These are phyloP conservation scores for Colletotrichum paranaense DNA, from an alignment of 2,329 filamentous ascomycete genomes.

Conservation along the genomic window DNA sequence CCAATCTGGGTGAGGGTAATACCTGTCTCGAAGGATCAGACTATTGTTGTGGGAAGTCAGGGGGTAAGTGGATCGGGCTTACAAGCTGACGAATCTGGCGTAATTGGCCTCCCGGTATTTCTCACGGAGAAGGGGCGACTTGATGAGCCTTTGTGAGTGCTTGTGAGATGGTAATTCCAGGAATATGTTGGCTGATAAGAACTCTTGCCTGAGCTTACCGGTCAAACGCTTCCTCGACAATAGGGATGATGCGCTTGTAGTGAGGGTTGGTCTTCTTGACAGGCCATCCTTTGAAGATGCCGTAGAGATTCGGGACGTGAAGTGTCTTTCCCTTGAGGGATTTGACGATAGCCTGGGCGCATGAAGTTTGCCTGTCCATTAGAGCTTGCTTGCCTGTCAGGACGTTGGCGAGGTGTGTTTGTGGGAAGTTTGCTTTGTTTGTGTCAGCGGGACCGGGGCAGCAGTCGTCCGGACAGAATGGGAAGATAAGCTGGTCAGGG, in stretches of 20 bases:
- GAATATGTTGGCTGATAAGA: too few species aligned
- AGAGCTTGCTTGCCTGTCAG: neutral
- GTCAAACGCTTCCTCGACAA: conserved; percentile 36
- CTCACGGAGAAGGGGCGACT: conserved; percentile 1
- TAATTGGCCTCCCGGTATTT: conserved; percentile 26
- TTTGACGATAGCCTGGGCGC: conserved; percentile 31
- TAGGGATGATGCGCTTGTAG: conserved; percentile 36
- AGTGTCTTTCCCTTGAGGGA: conserved; percentile 43
- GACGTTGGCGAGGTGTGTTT: neutral
- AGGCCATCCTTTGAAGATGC: conserved; percentile 42
- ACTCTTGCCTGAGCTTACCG: neutral
- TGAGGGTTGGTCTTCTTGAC: conserved; percentile 37
- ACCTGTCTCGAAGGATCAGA: conserved; percentile 6
- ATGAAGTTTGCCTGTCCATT: neutral
- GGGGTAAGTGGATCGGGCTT: neutral
- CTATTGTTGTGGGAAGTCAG: neutral
- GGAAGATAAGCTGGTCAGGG: neutral
- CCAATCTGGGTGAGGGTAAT: conserved; percentile 40
- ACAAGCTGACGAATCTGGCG: conserved; percentile 30
- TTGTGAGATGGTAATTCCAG: too few species aligned
- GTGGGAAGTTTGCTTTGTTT: neutral
- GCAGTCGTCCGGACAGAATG: neutral
- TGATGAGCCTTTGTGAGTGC: conserved; percentile 3
- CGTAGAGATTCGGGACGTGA: conserved; percentile 41
- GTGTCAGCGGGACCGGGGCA: neutral